Evolutionary conservation across 2,329 filamentous ascomycete species (phyloP), one percentile per base, ranked within the genome.

Genomic region (Hymenoscyphus scutula): DNA sequence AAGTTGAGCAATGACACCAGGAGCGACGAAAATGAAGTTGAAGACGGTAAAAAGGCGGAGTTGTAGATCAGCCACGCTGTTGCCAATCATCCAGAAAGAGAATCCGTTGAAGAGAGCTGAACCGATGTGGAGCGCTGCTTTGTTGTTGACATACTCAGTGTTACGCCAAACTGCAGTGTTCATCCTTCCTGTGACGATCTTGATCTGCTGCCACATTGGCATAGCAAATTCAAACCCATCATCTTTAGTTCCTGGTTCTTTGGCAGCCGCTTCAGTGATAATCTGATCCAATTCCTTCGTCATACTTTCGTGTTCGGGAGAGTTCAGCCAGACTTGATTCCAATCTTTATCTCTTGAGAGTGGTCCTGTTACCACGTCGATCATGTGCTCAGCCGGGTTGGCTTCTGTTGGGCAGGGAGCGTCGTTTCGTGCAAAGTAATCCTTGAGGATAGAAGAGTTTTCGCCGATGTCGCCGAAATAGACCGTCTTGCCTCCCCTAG

Each of bases 401-500:
- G 71, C 69, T 23, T 74, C 72, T 3, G 65, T 64, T 0, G 79
- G 80, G 29, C 77, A 79, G 15, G 75, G 74, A 0, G 79, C 80
- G 8, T 80, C 81, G 38, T 82, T 76, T 2, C 72, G 72, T 17
- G 75, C 84, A 63, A 93, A 92, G 73, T 89, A 89, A 48, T 79
- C 76, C 1, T 85, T 79, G 57, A 90, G 74, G 0, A 77, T 84
- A 2, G 76, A 76, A 0, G 85, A 87, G 66, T 86, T 81, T 0
- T 81, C 69, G 0, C 88, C 88, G 48, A 90, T 85, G 1, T 88
- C 79, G 7, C 87, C 88, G 73, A 89, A 89, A 70, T 90, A 90
- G 0, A 89, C 85, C 0, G 86, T 89, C 71, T 81, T 84, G 0
- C 87, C 88, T 41, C 87, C 87, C 61, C 78, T 81, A 8, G 85